Conservation (phyloP, 148 eudicot species). For the Persicaria maculosa region DNA sequence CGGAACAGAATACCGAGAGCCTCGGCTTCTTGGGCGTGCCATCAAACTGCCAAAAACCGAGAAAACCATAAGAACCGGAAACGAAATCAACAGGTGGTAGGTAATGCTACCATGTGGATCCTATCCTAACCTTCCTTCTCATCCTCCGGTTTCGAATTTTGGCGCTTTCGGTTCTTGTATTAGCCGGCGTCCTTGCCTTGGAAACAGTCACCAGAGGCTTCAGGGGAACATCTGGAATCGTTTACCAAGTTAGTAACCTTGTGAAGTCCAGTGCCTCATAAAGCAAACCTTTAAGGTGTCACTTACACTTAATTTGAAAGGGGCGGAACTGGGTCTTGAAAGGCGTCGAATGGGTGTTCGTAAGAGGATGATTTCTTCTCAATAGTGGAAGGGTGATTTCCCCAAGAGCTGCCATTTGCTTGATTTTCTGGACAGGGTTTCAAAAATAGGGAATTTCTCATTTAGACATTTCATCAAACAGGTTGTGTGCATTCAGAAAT, state of each 20-base stretch:
- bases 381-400: conserved; percentile 18
- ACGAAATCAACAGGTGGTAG: background rate
- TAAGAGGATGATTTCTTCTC: conserved; percentile 11
- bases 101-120: background rate
- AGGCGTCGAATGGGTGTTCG: conserved; percentile 13
- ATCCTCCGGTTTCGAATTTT: conserved; percentile 66
- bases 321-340: conserved; percentile 20
- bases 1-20: conserved; percentile 92
- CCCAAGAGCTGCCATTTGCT: conserved; percentile 26
- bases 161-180: conserved; percentile 50
- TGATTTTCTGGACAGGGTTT: background rate
- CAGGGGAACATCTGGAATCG: conserved; percentile 26
- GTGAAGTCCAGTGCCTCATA: background rate
- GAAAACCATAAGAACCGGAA: background rate
- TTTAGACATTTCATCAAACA: conserved; percentile 26
- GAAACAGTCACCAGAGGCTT: conserved; percentile 56
- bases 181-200: conserved; percentile 50
- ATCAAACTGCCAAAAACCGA: conserved; percentile 42
- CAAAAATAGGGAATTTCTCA: background rate
- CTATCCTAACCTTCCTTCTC: conserved; percentile 51
- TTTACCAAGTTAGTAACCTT: background rate
- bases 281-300: conserved; percentile 4
- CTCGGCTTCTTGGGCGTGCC: conserved; percentile 73
- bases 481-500: conserved; percentile 18
- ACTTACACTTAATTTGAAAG: conserved; percentile 34